Conservation (phyloP, 163 green algal genomes). For the Scenedesmus sp. region DNA sequence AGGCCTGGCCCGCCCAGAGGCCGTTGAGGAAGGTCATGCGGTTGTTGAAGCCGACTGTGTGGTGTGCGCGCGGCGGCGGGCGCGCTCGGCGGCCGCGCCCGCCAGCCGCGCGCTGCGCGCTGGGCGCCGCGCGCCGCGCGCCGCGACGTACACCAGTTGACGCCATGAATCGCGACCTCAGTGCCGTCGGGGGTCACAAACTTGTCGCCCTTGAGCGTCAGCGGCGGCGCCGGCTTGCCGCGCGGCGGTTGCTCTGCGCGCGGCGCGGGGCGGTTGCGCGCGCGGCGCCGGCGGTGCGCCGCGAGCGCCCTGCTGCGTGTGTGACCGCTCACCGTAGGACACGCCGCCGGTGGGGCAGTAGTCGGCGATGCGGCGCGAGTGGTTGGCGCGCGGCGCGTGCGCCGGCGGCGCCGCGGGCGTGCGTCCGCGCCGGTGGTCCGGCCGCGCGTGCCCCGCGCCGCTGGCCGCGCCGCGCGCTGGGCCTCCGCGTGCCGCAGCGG, state of each 20-base stretch:
- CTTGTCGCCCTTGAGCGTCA: slow-evolving; percentile 16
- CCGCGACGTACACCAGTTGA: slow-evolving; percentile 21
- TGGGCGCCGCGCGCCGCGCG: background rate
- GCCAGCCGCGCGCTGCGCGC: background rate
- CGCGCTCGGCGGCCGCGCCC: background rate
- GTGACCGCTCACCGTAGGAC: no score
- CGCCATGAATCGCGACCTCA: slow-evolving; percentile 5
- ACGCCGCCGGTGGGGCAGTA: no score
- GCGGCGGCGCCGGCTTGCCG: slow-evolving; percentile 8
- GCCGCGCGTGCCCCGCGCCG: no score
- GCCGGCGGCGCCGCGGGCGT: no score
- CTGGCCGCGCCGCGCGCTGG: no score
- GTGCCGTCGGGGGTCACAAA: slow-evolving; percentile 22
- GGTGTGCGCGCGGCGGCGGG: background rate
- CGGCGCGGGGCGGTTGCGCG: no score
- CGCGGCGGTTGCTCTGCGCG: slow-evolving; percentile 22
- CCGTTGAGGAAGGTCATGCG: slow-evolving; percentile 39
- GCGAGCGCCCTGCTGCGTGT: no score
- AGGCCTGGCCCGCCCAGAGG: slow-evolving; percentile 25
- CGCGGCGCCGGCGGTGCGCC: no score
- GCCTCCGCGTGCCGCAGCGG: no score
- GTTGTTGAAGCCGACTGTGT: slow-evolving; percentile 44
- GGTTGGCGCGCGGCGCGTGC: no score
- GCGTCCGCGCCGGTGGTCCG: no score
- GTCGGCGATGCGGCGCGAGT: no score